Base-by-base conservation (phyloP, 345 rosid genomes). In the Aquilaria yunnanensis region DNA sequence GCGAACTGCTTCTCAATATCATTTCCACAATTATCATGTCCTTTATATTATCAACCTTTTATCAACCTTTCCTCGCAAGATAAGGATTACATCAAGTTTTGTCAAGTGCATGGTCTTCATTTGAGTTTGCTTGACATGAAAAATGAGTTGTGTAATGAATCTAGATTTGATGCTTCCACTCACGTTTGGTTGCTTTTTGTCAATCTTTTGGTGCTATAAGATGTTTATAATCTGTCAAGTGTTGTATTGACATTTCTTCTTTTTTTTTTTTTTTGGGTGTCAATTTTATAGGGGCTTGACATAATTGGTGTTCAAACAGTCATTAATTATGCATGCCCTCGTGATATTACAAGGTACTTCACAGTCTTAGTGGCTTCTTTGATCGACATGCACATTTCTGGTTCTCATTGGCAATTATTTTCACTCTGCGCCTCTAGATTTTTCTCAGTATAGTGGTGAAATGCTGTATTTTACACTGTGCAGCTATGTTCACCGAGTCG, bases 401-500 rank as follows among this genome's bases (percentile, higher is more conserved):
- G 33, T 11, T 51, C 50, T 34, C 43, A 14, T 31, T 51, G 6
- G 32, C 47, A 32, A 34, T 43, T 34, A 53, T 43, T 6, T 63
- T 56, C 57, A 8, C 3, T 8, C 7, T 34, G 49, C 57, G 8
- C 43, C 8, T 37, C 43, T 37, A 37, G 1, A 37, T 1, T 37
- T 37, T 37, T 37, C 7, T 14, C n/a, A 37, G 43, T n/a, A 13
- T 12, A n/a, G 57, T 12, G 1, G 34, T 14, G 32, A 55, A 53
- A 14, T 32, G 48, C 1, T 60, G 1, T 32, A 51, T 60, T 50
- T 69, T 71, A 62, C 54, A 52, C 63, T 68, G 29, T 64, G 64
- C 85, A 94, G 99, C 69, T 90, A 94, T 66, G 85, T 88, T 74
- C 99, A 94, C 73, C 83, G 96, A 72, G 99, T 94, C 13, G 99